Percentiles rank a stretch among this genome's conserved stretches.
These are phyloP conservation scores for Oemleria cerasiformis DNA, from an alignment of 306 rosid species.

Conservation along the genomic window DNA sequence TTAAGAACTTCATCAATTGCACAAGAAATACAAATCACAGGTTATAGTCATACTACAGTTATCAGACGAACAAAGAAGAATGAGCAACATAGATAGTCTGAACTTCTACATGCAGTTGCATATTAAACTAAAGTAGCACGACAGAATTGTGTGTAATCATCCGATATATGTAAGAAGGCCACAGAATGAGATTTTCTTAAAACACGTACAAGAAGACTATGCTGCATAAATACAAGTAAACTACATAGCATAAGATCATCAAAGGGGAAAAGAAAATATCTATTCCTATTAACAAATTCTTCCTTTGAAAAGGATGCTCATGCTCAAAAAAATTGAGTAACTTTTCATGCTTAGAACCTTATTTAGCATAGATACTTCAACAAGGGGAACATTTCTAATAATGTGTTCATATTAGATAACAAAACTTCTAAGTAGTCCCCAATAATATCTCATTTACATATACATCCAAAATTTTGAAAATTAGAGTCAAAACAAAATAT, in stretches of 20 bases:
- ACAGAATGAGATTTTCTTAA: not conserved
- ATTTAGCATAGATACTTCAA: not conserved
- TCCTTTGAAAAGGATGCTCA: not conserved
- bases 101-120: not conserved
- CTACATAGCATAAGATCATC: not conserved
- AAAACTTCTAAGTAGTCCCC: not conserved
- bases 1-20: not conserved
- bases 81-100: too few species aligned
- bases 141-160: not conserved
- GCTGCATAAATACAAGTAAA: not conserved
- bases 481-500: not conserved
- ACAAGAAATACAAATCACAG: slow-evolving; percentile 4
- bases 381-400: not conserved
- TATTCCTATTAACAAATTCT: not conserved
- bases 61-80: slow-evolving; percentile 11
- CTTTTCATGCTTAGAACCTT: not conserved
- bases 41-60: not conserved
- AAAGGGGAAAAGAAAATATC: not conserved
- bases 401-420: not conserved
- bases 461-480: not conserved
- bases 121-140: not conserved
- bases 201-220: slow-evolving; percentile 3
- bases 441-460: not conserved
- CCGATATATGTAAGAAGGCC: not conserved
- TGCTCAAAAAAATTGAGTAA: not conserved